Base-by-base conservation (phyloP, 1,284 basidiomycete species). In the Tetrapyrgos nigripes region DNA sequence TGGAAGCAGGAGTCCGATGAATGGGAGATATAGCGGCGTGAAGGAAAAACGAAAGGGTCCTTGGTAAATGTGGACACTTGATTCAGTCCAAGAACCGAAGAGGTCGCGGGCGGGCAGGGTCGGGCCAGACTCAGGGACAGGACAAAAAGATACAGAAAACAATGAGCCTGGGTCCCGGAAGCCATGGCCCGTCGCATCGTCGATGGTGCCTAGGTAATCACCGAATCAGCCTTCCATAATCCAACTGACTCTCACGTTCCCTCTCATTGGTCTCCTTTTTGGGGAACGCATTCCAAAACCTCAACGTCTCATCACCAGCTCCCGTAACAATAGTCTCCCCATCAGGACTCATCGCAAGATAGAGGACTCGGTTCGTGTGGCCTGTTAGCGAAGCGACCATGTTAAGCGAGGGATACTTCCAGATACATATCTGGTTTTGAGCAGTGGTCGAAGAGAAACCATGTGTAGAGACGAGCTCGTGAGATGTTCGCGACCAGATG, bases 241-340 rank as follows among this genome's bases (percentile, higher is more conserved):
- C 87, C 58, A 89, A 71, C 61, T 76, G 76, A 69, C 83, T 89
- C 31, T 62, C 57, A 45, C 57, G 73, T 63, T 68, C 73, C 53
- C 67, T 69, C 66, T 78, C 79, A 44, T 74, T 75, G 58, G 73
- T 79, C 68, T 83, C 85, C 66, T 80, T 83, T 76, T 85, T 92
- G 57, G 89, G 92, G 73, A 93, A 95, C 0, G 94, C 94, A 71
- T 94, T 96, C 97, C 97, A 98, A 77, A 99, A 98, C 59, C 93
- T 79, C 50, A 99, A 78, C 14, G 97, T 99, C 77, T 99, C 97
- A 74, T 99, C 97, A 1, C 97, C 97, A 0, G 97, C 96, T 3
- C 97, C 97, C 0, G 96, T 98, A 26, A 98, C 97, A 64, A 98
- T 98, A 9, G 95, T 98, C 77, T 97, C 94, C 17, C 97, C 96